Base-by-base conservation (phyloP, 2,329 filamentous ascomycete genomes). In the Colletotrichum shisoi region DNA sequence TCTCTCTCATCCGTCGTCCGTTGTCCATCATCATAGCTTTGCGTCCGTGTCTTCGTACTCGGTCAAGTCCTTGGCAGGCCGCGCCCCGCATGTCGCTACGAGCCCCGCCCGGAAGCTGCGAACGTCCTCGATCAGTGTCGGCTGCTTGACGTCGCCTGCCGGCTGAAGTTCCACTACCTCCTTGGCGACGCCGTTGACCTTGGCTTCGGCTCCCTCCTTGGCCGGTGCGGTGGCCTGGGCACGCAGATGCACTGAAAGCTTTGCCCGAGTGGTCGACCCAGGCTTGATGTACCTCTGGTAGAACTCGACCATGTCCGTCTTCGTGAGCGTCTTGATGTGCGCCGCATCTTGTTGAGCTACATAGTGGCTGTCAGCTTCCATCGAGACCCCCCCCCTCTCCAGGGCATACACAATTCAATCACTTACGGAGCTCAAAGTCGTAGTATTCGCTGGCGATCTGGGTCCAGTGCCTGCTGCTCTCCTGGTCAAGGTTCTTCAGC, bases 391-490 rank as follows among this genome's bases (percentile, higher is more conserved):
- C 8, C 8, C n/a, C 24, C 19, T 49, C 5, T 19, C 39, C 19
- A 8, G 46, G 31, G 31, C 13, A 27, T 12, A 21, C 31, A 15
- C 2, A 3, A 19, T 11, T 24, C 8, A 24, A 9, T 15, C 1
- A 82, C 87, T 77, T 83, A 93, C 94, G 87, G 75, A 91, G 88
- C 73, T 93, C 85, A 78, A 98, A 99, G 77, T 97, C 93, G 76
- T 94, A 96, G 71, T 90, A 92, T 75, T 97, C 94, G 59, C 85
- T 91, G 57, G 87, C 86, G 71, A 99, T 92, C 74, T 97, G 92
- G 57, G 84, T 84, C 94, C 93, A 97, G 75, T 96, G 90, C 51
- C 92, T 86, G 62, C 84, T 85, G 5, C 89, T 93, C 80, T 99
- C 95, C 71, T 94, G 91, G 67, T 89, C 87, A 53, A 99, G 81